Evolutionary conservation across 2,329 filamentous ascomycete species (phyloP), one percentile per base, ranked within the genome.

Genomic region (Penicillium sp.): DNA sequence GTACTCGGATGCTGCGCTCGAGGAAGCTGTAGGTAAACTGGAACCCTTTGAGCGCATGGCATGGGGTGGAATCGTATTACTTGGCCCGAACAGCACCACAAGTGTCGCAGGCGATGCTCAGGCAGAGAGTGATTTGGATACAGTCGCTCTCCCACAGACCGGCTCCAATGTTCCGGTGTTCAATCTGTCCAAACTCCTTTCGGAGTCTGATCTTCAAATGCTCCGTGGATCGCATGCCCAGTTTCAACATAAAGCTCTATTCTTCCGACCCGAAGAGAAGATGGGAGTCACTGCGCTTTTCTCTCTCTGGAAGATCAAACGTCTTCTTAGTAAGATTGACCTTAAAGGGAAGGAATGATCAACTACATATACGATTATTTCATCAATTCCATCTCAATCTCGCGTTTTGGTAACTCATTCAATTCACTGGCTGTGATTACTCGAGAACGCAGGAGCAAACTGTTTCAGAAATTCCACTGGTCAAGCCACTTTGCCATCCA

Each of bases 301-400:
- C 55, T 63, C 63, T 1, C 51, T 77, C 21, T 77, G 75, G 75
- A 75, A 68, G 51, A 56, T 77, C 10, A 68, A 75, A 53, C 67
- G 65, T 0, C 72, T 67, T 32, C 31, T 73, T 24, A 55, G 51
- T 13, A 14, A 24, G 16, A 13, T n/a, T 18, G 53, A 53, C 9
- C 11, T 22, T 11, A 4, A 11, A 31, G n/a, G 10, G 22, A 48
- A 29, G 8, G 18, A 13, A 9, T 27, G 10, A 11, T 8, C 11
- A 36, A 36, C 34, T n/a, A 4, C 34, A 36, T 36, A 14, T n/a
- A 36, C 5, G 7, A 14, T 10, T 34, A 11, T 14, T 34, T 10
- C 31, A 34, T 14, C 13, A n/a, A 7, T 13, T 36, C 24, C 24
- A 27, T 27, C 5, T 6, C 24, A 27, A 27, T 27, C 24, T 27